phyloP scores from a whole-genome alignment of 495 filamentous ascomycete genomes.

The Neurospora sp. region DNA sequence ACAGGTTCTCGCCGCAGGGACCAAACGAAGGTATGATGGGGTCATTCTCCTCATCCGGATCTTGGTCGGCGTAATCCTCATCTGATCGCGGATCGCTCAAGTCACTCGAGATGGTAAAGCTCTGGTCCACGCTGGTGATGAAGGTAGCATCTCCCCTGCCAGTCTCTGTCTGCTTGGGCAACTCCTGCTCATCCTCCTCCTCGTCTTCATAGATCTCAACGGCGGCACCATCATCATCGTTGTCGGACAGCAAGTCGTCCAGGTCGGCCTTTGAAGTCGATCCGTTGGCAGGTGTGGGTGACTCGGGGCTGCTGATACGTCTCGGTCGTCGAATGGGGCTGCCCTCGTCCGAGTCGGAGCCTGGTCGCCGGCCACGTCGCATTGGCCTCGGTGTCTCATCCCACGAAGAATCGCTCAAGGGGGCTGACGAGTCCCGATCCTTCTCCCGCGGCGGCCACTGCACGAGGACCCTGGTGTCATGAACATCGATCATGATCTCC shows the following conservation, averaged over 20 bases:
- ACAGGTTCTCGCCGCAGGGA: constrained; percentile 73
- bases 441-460: constrained; percentile 66
- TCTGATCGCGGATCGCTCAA: constrained; percentile 51
- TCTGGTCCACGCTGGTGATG: constrained; percentile 28
- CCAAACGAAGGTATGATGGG: constrained; percentile 85
- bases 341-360: constrained; percentile 35
- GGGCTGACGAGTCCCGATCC: constrained; percentile 50
- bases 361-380: background rate
- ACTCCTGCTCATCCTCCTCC: constrained; percentile 36
- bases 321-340: constrained; percentile 58
- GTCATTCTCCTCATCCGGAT: constrained; percentile 87
- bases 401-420: constrained; percentile 58
- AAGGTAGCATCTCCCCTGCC: constrained; percentile 16
- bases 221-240: constrained; percentile 14
- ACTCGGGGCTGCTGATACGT: constrained; percentile 59
- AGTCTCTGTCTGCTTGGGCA: constrained; percentile 16
- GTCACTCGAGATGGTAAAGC: constrained; percentile 41
- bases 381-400: constrained; percentile 44
- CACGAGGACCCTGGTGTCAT: constrained; percentile 80
- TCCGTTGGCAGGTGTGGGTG: constrained; percentile 54
- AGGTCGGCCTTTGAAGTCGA: constrained; percentile 21
- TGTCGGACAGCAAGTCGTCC: constrained; percentile 20
- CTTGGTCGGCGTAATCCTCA: constrained; percentile 44
- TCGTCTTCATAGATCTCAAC: constrained; percentile 49
- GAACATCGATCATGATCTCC: constrained; percentile 93